Base-by-base conservation (phyloP, 371 early-diverging fungal genomes). In the Apophysomyces ossiformis region DNA sequence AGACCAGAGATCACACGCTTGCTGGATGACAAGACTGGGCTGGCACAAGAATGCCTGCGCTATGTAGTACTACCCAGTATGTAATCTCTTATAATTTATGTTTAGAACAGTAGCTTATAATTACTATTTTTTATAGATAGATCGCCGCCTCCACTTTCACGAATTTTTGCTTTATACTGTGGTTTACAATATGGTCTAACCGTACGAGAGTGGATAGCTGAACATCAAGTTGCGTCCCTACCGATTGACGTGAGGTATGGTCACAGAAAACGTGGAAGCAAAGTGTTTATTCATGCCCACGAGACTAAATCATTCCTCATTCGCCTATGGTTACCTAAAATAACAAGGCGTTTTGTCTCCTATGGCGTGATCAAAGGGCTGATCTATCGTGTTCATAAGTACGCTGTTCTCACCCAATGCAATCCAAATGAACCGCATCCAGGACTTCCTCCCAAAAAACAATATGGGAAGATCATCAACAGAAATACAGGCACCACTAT, bases 341-440 rank as follows among this genome's bases (percentile, higher is more conserved):
- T 41, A 13, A 41, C 41, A 5, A 93, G 94, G 43, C 89, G 95
- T 5, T 87, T 95, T 60, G 86, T 95, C 37, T 86, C 92, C 5
- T 95, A 90, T 81, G 95, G 94, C 0, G 85, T 92, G 3, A 83
- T 93, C 69, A 92, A 95, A 61, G 90, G 89, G 2, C 83, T 93
- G 66, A 76, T 95, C 7, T 88, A 89, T 66, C 86, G 95, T 35
- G 87, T 95, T 1, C 92, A 93, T 76, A 92, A 90, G 68, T 95
- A 93, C 73, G 94, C 95, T 0, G 82, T 93, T 15, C 61, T 90
- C 50, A 76, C 68, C 11, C 38, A 57, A 21, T 57, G 50, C 45
- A 69, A 61, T 32, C 64, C 63, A 60, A 54, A 64, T 37, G 32
- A 38, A 37, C 32, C 26, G 13, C 37, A 57, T 35, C 11, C 47